These are phyloP conservation scores for Gyrodon lividus DNA, from an alignment of 768 basidiomycete genomes.

Conservation along the genomic window DNA sequence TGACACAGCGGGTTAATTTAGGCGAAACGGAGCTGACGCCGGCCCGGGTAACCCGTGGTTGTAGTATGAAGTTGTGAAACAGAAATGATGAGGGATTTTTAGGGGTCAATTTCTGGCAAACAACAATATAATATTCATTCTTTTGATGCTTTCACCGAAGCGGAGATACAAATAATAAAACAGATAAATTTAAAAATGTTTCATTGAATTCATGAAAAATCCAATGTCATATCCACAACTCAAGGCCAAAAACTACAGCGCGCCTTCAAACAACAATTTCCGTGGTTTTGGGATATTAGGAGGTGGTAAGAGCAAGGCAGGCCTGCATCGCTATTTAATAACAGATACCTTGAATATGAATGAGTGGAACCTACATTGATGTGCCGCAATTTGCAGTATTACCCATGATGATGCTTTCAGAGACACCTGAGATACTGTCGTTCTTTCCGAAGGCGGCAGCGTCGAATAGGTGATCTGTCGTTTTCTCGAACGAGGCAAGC, in stretches of 20 bases:
- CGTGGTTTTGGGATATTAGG: slow-evolving; percentile 37
- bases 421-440: slow-evolving; percentile 93
- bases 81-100: no score
- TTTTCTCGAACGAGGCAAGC: slow-evolving; percentile 99
- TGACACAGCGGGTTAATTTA: no score
- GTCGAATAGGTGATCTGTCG: slow-evolving; percentile 98
- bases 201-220: no score
- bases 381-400: slow-evolving; percentile 94
- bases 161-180: no score
- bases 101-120: no score
- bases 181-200: no score
- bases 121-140: no score
- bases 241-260: slow-evolving; percentile 18
- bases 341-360: neutral
- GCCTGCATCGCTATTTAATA: slow-evolving; percentile 26
- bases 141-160: no score
- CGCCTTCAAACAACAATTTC: slow-evolving; percentile 35
- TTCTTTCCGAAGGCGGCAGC: slow-evolving; percentile 95
- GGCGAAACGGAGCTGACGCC: no score
- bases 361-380: slow-evolving; percentile 63
- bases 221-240: no score
- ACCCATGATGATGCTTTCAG: slow-evolving; percentile 99
- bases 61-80: no score
- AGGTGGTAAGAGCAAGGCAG: slow-evolving; percentile 32
- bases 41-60: no score